Evolutionary conservation across 108 stramenopile species (phyloP).

Genomic region (Nitzschia inconspicua): DNA sequence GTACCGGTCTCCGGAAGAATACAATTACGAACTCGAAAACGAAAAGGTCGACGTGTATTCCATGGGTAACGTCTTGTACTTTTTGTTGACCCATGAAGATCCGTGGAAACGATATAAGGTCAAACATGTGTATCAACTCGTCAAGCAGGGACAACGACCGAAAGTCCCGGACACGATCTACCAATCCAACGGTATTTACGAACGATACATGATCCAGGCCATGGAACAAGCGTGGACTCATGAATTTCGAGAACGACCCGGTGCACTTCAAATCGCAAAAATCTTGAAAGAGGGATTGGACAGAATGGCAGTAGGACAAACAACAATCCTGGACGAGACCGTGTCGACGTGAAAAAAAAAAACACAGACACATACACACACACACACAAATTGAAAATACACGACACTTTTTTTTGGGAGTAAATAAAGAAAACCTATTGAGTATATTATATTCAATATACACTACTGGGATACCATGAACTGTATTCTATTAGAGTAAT

Average conservation of each 20-base stretch:
- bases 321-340: too few species aligned
- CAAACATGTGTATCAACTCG: conserved; percentile 29
- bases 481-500: too few species aligned
- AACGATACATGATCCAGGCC: conserved; percentile 45
- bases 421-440: too few species aligned
- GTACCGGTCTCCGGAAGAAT: conserved; percentile 69
- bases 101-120: conserved; percentile 37
- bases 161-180: conserved; percentile 36
- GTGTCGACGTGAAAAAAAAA: too few species aligned
- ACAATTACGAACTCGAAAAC: conserved; percentile 40
- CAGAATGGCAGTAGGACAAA: too few species aligned
- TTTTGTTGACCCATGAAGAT: conserved; percentile 38
- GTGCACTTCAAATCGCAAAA: conserved; percentile 45
- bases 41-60: conserved; percentile 73
- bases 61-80: conserved; percentile 66
- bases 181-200: conserved; percentile 40
- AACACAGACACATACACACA: too few species aligned
- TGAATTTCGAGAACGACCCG: conserved; percentile 38
- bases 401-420: too few species aligned
- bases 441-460: too few species aligned
- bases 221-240: conserved; percentile 52
- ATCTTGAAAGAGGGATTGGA: conserved; percentile 38
- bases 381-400: too few species aligned
- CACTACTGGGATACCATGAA: too few species aligned
- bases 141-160: conserved; percentile 46